These are phyloP conservation scores for Aegilops umbellulata DNA, from an alignment of 176 grass and related monocot species.

Conservation along the genomic window DNA sequence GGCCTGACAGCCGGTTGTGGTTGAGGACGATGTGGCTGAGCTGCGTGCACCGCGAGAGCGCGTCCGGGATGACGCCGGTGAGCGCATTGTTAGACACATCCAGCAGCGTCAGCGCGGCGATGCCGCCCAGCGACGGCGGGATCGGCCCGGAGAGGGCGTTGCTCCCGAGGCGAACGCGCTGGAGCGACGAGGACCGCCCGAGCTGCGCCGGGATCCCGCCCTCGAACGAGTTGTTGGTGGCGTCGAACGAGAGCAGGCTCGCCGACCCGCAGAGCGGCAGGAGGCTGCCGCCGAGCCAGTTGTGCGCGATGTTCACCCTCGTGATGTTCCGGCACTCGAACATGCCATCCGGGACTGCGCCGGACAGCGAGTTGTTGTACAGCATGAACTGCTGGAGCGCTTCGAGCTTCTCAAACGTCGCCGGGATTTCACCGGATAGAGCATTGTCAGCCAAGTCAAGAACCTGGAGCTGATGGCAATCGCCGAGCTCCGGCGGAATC, in stretches of 20 bases:
- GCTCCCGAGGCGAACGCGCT: conserved; percentile 67
- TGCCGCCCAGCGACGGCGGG: conserved; percentile 50
- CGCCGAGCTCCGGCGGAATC: conserved; percentile 67
- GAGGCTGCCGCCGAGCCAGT: conserved; percentile 68
- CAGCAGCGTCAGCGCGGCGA: conserved; percentile 56
- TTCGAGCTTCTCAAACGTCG: conserved; percentile 57
- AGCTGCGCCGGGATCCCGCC: conserved; percentile 70
- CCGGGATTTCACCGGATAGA: conserved; percentile 59
- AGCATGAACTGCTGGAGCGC: conserved; percentile 89
- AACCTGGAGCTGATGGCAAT: conserved; percentile 51
- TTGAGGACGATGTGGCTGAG: conserved; percentile 70
- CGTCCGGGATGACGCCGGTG: conserved; percentile 65
- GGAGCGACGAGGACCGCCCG: conserved; percentile 64
- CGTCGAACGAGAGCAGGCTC: conserved; percentile 76
- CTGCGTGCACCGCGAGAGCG: conserved; percentile 45
- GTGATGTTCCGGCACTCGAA: conserved; percentile 95
- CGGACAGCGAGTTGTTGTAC: conserved; percentile 94
- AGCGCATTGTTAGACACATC: conserved; percentile 69
- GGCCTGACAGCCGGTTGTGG: conserved; percentile 61
- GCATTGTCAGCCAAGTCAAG: conserved; percentile 86
- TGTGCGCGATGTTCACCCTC: conserved; percentile 87
- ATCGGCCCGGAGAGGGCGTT: conserved; percentile 67
- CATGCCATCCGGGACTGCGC: conserved; percentile 72
- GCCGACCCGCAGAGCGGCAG: conserved; percentile 70
- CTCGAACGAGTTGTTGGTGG: conserved; percentile 75